Conservation (phyloP, 129 eudicot species). For the Erigeron canadensis region DNA sequence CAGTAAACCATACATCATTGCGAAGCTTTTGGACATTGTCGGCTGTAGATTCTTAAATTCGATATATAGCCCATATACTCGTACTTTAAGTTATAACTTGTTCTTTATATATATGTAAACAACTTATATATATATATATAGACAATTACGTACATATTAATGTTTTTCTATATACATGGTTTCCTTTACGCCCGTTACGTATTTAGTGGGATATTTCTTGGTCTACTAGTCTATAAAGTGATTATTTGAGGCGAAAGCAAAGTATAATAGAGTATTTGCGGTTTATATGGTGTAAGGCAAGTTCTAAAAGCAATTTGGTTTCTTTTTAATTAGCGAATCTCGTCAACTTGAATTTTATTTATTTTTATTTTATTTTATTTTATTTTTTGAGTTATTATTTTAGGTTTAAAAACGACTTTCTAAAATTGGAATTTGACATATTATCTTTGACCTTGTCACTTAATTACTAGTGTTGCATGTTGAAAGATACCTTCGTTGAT, state of each 20-base stretch:
- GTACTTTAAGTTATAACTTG: background rate
- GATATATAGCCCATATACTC: background rate
- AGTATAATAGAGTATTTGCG: background rate
- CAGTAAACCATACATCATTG: conserved; percentile 2
- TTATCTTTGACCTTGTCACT: conserved; percentile 29
- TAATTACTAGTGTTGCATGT: conserved; percentile 16
- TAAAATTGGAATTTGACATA: background rate
- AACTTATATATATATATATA: no score
- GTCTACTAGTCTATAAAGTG: conserved; percentile 29
- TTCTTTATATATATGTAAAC: background rate
- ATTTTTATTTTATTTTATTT: background rate
- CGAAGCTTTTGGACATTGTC: background rate
- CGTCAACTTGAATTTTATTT: conserved; percentile 22
- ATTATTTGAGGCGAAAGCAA: conserved; percentile 2
- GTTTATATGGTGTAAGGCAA: conserved; percentile 16
- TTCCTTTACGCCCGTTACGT: background rate
- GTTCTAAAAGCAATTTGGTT: conserved; percentile 13
- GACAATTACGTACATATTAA: background rate
- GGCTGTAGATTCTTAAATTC: conserved; percentile 1
- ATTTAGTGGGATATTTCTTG: conserved; percentile 17
- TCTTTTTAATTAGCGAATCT: conserved; percentile 19
- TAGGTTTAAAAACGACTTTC: background rate
- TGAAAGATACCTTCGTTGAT: background rate
- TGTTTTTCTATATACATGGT: background rate
- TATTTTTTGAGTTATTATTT: background rate